phyloP scores from a whole-genome alignment of 257 asterid genomes.

The Buddleja alternifolia region DNA sequence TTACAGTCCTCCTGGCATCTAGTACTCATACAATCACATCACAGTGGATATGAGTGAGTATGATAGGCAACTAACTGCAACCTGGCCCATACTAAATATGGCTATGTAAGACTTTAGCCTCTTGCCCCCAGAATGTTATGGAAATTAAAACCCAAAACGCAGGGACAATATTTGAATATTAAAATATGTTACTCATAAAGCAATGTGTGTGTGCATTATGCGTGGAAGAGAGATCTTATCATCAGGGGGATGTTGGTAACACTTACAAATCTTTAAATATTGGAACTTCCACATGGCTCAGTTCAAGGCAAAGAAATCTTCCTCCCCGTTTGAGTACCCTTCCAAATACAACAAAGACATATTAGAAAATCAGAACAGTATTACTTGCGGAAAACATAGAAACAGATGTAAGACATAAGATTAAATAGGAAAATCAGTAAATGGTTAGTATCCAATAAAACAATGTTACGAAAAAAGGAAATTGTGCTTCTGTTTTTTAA shows the following conservation, averaged over 20 bases:
- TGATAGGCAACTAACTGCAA: not conserved
- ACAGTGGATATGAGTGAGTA: not conserved
- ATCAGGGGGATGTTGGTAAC: constrained; percentile 12
- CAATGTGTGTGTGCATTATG: not conserved
- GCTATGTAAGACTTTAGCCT: not conserved
- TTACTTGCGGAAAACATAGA: not conserved
- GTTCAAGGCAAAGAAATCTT: constrained; percentile 95
- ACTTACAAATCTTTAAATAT: constrained; percentile 80
- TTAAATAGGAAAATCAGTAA: not conserved
- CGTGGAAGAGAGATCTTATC: constrained; percentile 4
- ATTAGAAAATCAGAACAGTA: constrained; percentile 12
- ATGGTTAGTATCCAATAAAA: not conserved
- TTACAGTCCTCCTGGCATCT: not conserved
- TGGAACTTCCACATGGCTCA: constrained; percentile 87
- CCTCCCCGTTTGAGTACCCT: constrained; percentile 97
- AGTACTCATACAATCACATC: not conserved
- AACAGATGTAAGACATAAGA: not conserved
- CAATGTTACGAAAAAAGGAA: constrained; percentile 15
- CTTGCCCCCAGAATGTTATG: constrained; percentile 12
- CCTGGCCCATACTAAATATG: not conserved
- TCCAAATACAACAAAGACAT: constrained; percentile 28
- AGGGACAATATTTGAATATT: not conserved
- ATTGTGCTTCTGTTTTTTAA: not conserved
- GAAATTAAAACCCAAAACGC: not conserved
- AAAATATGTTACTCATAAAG: not conserved